These are phyloP conservation scores for Trametopsis cervina DNA, from an alignment of 768 basidiomycete species.

Conservation along the genomic window DNA sequence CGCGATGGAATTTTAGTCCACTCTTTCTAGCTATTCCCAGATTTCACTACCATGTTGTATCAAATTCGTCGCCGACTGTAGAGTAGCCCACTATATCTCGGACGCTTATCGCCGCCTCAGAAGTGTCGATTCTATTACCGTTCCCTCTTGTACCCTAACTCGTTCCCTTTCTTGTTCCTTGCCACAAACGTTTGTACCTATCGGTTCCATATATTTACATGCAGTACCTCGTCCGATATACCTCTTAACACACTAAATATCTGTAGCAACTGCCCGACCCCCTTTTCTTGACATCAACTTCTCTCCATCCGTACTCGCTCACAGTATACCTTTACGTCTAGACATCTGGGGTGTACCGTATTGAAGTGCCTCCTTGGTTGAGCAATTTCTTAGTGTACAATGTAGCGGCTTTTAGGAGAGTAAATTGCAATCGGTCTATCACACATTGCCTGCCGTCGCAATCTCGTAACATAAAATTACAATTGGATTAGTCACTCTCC, in stretches of 20 bases:
- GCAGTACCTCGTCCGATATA: not conserved
- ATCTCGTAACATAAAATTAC: not conserved
- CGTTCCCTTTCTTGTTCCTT: no score
- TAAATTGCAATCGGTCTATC: no score
- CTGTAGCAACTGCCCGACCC: not conserved
- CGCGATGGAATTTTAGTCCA: no score
- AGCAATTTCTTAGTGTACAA: not conserved
- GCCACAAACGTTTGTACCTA: not conserved
- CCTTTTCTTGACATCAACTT: not conserved
- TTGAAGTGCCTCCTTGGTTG: not conserved
- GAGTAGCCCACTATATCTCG: slow-evolving; percentile 5
- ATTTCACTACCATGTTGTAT: not conserved
- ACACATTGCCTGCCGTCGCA: not conserved
- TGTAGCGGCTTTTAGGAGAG: not conserved
- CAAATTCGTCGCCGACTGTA: slow-evolving; percentile 6
- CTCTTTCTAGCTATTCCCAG: not conserved
- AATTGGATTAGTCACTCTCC: not conserved
- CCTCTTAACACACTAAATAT: no score
- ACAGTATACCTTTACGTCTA: not conserved
- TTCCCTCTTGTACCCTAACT: no score
- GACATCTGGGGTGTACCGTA: not conserved
- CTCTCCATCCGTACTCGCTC: not conserved
- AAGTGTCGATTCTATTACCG: not conserved
- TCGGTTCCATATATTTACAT: not conserved
- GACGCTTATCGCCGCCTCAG: not conserved